Conservation (phyloP, 1,139 yeast species). For the Yamadazyma sp. region DNA sequence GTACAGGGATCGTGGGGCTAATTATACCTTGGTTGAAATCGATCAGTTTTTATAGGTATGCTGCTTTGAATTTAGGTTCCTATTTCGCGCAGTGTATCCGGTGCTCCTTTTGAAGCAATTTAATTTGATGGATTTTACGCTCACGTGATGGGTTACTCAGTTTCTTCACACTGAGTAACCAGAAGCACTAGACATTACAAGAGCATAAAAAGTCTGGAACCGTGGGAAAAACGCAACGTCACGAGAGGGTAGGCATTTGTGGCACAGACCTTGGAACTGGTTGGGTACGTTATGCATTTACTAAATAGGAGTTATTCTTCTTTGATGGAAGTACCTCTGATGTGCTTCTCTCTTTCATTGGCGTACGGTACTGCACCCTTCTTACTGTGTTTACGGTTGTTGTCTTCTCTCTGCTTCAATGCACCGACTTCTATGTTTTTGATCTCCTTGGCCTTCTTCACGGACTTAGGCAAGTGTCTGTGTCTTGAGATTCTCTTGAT, state of each 20-base stretch:
- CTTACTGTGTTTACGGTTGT: conserved; percentile 75
- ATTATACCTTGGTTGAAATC: neutral
- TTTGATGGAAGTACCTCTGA: conserved; percentile 77
- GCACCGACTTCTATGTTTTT: conserved; percentile 73
- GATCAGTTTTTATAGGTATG: conserved; percentile 1
- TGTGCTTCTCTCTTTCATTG: conserved; percentile 81
- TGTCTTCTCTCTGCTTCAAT: conserved; percentile 76
- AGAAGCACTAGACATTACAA: too few relatives aligned
- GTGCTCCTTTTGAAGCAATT: conserved; percentile 10
- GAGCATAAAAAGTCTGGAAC: too few relatives aligned
- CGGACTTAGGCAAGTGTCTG: conserved; percentile 83
- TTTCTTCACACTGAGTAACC: too few relatives aligned
- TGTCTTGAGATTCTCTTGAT: conserved; percentile 86
- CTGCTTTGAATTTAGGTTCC: neutral
- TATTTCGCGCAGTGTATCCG: conserved; percentile 2
- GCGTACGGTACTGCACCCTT: conserved; percentile 63
- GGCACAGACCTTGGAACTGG: too few relatives aligned
- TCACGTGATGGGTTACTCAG: conserved; percentile 5
- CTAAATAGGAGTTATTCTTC: conserved; percentile 20
- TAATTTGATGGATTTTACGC: conserved; percentile 9
- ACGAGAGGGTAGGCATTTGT: too few relatives aligned
- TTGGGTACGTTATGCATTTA: neutral
- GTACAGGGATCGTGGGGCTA: neutral
- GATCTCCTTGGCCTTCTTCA: conserved; percentile 86
- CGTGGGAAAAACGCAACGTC: too few relatives aligned